Evolutionary conservation across 177 flowering plant species (phyloP), one percentile per base, ranked within the genome.

Genomic region (Vitis hybrid): DNA sequence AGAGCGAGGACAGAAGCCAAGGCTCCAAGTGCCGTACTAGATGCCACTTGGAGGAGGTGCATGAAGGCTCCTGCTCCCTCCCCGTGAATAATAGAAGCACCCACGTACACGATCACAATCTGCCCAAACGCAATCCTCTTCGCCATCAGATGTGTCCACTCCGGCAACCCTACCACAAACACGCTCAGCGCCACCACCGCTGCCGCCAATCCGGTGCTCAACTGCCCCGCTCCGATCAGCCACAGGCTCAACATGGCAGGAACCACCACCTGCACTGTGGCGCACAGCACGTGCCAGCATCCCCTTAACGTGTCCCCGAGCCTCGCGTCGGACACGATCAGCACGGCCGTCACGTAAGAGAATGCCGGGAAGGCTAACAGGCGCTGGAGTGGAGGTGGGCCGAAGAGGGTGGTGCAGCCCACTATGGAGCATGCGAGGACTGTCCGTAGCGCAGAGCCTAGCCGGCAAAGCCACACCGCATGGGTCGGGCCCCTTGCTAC

Each of bases 111-210:
- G n/a, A 82, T 74, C 75, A 86, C 89, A 49, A 79, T 60, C 77
- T 84, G 87, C 51, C 84, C 87, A 64, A 86, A 79, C 4, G 86
- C 87, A 39, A 86, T 79, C 73, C 83, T 58, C 75, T 86, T 86
- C 0, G 81, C 30, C 80, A 75, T 58, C 74, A 86, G 14, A n/a
- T 65, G 70, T 1, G 82, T 79, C 3, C 71, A 73, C 73, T 78
- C 74, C 4, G 84, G 87, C 75, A 84, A 45, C 45, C 78, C 87
- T 72, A 86, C 82, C 51, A 78, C 12, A 11, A 86, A 80, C 14
- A 83, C 67, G 1, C 52, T 49, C 11, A 77, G 13, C 2, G 82
- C 84, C 73, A 80, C 84, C 11, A 77, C 84, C 23, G 60, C 60
- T 2, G 84, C 82, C 11, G 82, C 87, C 34, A 55, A 21, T 2